Evolutionary conservation across 78 protist genomes (phyloP).

Genomic region (Speleostelium caveatum): DNA sequence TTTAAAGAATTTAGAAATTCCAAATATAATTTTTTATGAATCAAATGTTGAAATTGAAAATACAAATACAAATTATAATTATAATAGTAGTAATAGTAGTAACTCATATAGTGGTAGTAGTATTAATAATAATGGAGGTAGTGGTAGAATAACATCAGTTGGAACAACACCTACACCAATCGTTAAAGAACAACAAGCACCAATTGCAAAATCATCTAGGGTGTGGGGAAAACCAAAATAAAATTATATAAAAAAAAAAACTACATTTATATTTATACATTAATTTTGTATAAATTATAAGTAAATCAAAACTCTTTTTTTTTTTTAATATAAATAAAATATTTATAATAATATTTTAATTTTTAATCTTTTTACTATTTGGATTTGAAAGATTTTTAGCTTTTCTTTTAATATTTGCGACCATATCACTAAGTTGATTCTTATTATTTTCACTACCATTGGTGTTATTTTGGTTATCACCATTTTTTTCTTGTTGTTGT

Average conservation of each 20-base stretch:
- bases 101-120: neutral
- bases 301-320: too few relatives aligned
- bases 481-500: constrained; percentile 12
- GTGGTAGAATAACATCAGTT: neutral
- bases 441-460: neutral
- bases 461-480: too few relatives aligned
- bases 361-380: too few relatives aligned
- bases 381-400: constrained; percentile 5
- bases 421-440: neutral
- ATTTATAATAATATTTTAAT: too few relatives aligned
- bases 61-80: neutral
- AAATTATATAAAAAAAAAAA: too few relatives aligned
- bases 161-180: neutral
- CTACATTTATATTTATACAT: too few relatives aligned
- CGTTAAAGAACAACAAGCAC: neutral
- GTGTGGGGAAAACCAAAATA: constrained; percentile 53
- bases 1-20: constrained; percentile 6
- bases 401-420: constrained; percentile 48
- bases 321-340: too few relatives aligned
- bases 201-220: constrained; percentile 9
- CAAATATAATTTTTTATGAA: constrained; percentile 42
- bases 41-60: neutral
- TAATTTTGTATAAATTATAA: too few relatives aligned
- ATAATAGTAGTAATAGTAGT: neutral
- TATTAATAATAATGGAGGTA: too few relatives aligned